Evolutionary conservation across 768 basidiomycete species (phyloP).

Genomic region (Lactarius pseudohatsudake): DNA sequence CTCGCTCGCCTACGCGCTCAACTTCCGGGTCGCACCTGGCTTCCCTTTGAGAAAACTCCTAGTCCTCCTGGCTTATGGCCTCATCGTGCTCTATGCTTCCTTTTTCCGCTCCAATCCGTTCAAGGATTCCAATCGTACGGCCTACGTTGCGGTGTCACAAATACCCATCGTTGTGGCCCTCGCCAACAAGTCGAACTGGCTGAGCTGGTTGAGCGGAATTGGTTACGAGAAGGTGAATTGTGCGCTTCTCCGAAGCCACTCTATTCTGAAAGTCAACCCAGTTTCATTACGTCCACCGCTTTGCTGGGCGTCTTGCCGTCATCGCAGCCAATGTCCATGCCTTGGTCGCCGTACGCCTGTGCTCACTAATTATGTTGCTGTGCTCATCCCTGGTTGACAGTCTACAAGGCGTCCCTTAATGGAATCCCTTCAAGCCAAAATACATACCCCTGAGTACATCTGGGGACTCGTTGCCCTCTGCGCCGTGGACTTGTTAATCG

Average conservation of each 20-base stretch:
- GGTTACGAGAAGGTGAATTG: slow-evolving; percentile 47
- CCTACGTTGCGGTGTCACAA: slow-evolving; percentile 44
- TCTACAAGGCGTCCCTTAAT: slow-evolving; percentile 9
- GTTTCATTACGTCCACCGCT: slow-evolving; percentile 58
- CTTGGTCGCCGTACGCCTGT: slow-evolving; percentile 40
- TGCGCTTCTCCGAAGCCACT: not conserved
- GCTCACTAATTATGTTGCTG: not conserved
- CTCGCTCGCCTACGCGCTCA: slow-evolving; percentile 35
- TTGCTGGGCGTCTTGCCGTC: slow-evolving; percentile 45
- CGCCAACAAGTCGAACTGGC: slow-evolving; percentile 51
- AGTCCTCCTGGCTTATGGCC: slow-evolving; percentile 40
- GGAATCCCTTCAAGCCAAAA: not conserved
- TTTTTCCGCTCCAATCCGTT: slow-evolving; percentile 41
- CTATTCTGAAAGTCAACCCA: slow-evolving; percentile 31
- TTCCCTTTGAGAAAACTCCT: slow-evolving; percentile 41
- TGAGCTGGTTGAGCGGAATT: slow-evolving; percentile 42
- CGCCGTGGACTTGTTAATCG: slow-evolving; percentile 39
- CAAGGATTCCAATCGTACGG: slow-evolving; percentile 36
- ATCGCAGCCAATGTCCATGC: slow-evolving; percentile 45
- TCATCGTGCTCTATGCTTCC: slow-evolving; percentile 38
- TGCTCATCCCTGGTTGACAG: slow-evolving; percentile 7
- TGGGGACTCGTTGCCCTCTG: slow-evolving; percentile 40
- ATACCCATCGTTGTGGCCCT: slow-evolving; percentile 46
- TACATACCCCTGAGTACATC: not conserved
- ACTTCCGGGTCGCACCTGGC: slow-evolving; percentile 38